These are phyloP conservation scores for Leonotis leonurus DNA, from an alignment of 257 asterid species.

Conservation along the genomic window DNA sequence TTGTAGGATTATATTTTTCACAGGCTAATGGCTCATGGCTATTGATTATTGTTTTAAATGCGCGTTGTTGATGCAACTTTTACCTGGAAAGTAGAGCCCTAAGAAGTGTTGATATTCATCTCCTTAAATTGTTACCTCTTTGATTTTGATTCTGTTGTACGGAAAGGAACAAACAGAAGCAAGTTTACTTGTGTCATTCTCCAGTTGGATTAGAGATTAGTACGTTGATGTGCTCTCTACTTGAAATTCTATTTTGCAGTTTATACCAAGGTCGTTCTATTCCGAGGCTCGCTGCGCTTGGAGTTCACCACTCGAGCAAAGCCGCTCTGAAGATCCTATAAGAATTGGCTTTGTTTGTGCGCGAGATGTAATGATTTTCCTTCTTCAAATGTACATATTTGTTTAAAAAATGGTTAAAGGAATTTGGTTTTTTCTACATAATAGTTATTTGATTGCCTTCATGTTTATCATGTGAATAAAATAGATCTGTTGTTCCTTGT, in stretches of 20 bases:
- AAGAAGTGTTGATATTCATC: too few relatives aligned
- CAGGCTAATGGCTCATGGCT: too few relatives aligned
- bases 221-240: neutral
- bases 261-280: constrained; percentile 68
- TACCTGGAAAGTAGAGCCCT: too few relatives aligned
- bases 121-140: too few relatives aligned
- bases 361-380: neutral
- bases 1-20: too few relatives aligned
- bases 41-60: too few relatives aligned
- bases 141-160: too few relatives aligned
- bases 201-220: too few relatives aligned
- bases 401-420: constrained; percentile 5
- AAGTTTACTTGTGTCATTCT: too few relatives aligned
- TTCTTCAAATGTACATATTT: constrained; percentile 22
- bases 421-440: constrained; percentile 6
- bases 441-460: neutral
- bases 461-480: neutral
- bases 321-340: constrained; percentile 45
- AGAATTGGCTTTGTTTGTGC: neutral
- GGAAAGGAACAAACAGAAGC: too few relatives aligned
- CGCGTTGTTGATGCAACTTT: too few relatives aligned
- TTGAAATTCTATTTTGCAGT: constrained; percentile 36
- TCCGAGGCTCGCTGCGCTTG: constrained; percentile 54
- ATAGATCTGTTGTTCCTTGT: neutral
- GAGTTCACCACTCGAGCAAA: constrained; percentile 63